These are phyloP conservation scores for Ottelia alismoides DNA, from an alignment of 106 monocot species.

Conservation along the genomic window DNA sequence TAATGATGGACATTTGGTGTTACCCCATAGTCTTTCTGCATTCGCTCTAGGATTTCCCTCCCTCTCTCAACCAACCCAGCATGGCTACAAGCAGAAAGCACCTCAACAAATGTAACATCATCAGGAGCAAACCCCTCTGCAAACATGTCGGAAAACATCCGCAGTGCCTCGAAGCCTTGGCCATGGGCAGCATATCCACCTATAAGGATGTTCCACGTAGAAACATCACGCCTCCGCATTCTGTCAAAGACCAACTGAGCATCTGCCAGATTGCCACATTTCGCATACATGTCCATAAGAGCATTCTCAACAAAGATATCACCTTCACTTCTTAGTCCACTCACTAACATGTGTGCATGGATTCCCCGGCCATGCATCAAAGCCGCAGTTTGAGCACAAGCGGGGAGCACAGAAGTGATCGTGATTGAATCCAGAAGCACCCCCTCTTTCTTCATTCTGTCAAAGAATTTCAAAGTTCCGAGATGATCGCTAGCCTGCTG, in stretches of 20 bases:
- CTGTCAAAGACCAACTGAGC: conserved; percentile 24
- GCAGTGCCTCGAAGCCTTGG: conserved; percentile 26
- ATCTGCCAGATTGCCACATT: conserved; percentile 31
- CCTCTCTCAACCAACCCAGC: conserved; percentile 51
- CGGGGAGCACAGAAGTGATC: conserved; percentile 44
- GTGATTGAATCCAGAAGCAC: conserved; percentile 47
- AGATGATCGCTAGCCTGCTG: conserved; percentile 33
- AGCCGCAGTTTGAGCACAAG: conserved; percentile 48
- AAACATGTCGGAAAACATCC: conserved; percentile 42
- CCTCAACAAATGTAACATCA: conserved; percentile 51
- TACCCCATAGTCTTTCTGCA: conserved; percentile 36
- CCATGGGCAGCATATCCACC: conserved; percentile 56
- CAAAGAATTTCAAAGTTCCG: conserved; percentile 25
- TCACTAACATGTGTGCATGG: conserved; percentile 35
- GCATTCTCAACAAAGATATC: conserved; percentile 52
- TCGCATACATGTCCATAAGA: conserved; percentile 78
- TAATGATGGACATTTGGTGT: conserved; percentile 53
- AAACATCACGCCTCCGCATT: conserved; percentile 26
- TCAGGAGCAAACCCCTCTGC: conserved; percentile 21
- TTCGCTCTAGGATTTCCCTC: conserved; percentile 24
- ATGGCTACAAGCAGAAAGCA: conserved; percentile 72
- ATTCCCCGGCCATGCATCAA: conserved; percentile 40
- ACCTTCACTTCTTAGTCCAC: conserved; percentile 18
- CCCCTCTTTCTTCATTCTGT: conserved; percentile 25
- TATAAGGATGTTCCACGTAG: conserved; percentile 84